These are phyloP conservation scores for Phytophthora crassamura DNA, from an alignment of 352 stramenopile genomes.

Conservation along the genomic window DNA sequence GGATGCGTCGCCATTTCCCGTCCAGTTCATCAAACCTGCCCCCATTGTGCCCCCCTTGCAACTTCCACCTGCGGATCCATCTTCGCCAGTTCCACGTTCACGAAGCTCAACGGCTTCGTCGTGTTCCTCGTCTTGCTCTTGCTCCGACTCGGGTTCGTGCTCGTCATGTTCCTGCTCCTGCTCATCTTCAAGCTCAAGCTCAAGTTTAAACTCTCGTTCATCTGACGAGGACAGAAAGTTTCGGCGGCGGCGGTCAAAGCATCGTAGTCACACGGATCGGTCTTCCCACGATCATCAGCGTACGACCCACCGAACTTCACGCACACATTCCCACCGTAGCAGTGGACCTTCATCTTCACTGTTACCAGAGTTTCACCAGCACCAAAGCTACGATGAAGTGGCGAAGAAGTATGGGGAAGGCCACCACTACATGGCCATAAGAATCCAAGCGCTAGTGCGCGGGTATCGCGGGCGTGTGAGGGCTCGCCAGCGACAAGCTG, in stretches of 20 bases:
- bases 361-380: not conserved
- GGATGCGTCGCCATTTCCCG: not conserved
- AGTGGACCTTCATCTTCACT: slow-evolving; percentile 21
- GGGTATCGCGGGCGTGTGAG: slow-evolving; percentile 35
- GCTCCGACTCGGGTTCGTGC: slow-evolving; percentile 13
- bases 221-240: not conserved
- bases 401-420: slow-evolving; percentile 23
- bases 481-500: slow-evolving; percentile 18
- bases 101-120: slow-evolving; percentile 7
- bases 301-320: slow-evolving; percentile 9
- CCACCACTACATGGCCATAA: slow-evolving; percentile 44
- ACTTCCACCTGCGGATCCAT: slow-evolving; percentile 5
- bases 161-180: slow-evolving; percentile 34
- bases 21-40: not conserved
- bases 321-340: slow-evolving; percentile 5
- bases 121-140: slow-evolving; percentile 22
- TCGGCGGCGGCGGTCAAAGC: slow-evolving; percentile 10
- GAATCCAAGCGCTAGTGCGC: slow-evolving; percentile 49
- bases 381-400: slow-evolving; percentile 6
- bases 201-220: slow-evolving; percentile 31
- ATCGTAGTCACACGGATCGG: slow-evolving; percentile 9
- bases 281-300: slow-evolving; percentile 1
- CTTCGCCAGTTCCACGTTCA: slow-evolving; percentile 4
- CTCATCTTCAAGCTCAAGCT: slow-evolving; percentile 28
- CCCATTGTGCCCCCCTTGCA: slow-evolving; percentile 24